Conservation (phyloP, 495 filamentous ascomycete genomes). For the Penicillium verhagenii region DNA sequence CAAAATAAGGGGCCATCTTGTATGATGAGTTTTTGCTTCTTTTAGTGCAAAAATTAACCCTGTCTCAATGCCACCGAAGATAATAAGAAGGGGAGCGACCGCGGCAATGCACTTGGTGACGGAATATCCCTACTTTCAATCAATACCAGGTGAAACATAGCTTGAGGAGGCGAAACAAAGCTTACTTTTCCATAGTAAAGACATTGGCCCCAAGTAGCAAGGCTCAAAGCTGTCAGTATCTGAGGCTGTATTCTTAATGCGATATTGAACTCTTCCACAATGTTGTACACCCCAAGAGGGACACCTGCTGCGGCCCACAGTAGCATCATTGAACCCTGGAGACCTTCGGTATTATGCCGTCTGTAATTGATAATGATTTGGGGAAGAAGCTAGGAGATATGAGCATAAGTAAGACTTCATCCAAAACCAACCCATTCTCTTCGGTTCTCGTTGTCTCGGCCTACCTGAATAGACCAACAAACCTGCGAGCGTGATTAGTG, state of each 20-base stretch:
- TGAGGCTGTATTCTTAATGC: slow-evolving; percentile 61
- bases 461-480: slow-evolving; percentile 56
- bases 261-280: slow-evolving; percentile 59
- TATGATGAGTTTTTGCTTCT: slow-evolving; percentile 30
- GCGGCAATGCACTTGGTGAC: slow-evolving; percentile 40
- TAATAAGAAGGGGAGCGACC: slow-evolving; percentile 30
- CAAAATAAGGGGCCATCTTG: slow-evolving; percentile 54
- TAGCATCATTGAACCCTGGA: slow-evolving; percentile 66
- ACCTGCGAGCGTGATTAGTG: slow-evolving; percentile 25
- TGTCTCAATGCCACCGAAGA: slow-evolving; percentile 52
- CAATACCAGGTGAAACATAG: neutral
- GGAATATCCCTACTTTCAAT: slow-evolving; percentile 41
- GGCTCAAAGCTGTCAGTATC: slow-evolving; percentile 58
- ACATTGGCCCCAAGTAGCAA: slow-evolving; percentile 64
- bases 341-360: slow-evolving; percentile 55
- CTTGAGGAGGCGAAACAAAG: slow-evolving; percentile 2
- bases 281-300: slow-evolving; percentile 65
- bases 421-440: no score
- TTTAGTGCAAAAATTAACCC: slow-evolving; percentile 52
- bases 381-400: slow-evolving; percentile 51
- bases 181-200: slow-evolving; percentile 57
- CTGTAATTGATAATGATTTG: slow-evolving; percentile 65
- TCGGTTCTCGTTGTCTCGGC: no score
- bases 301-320: slow-evolving; percentile 64
- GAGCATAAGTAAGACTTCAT: slow-evolving; percentile 1